phyloP scores from a whole-genome alignment of 2,329 filamentous ascomycete species.

The Stemphylium vesicarium region DNA sequence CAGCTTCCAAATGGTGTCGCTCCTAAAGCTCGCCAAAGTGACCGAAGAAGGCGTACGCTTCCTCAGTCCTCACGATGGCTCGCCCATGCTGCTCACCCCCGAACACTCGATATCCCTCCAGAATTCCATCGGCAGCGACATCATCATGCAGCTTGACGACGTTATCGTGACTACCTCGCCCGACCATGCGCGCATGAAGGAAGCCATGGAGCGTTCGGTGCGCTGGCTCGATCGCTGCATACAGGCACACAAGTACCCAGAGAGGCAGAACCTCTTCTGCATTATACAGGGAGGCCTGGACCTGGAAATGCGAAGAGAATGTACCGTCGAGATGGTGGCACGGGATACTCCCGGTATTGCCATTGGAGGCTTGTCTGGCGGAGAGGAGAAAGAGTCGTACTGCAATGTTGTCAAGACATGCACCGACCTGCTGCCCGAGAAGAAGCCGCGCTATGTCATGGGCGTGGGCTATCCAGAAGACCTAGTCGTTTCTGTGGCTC shows the following conservation, averaged over 20 bases:
- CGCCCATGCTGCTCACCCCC: constrained; percentile 94
- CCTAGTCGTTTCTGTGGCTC: constrained; percentile 86
- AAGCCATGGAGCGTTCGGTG: constrained; percentile 93
- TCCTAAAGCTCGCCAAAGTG: constrained; percentile 89
- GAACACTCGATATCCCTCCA: constrained; percentile 96
- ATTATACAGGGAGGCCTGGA: constrained; percentile 98
- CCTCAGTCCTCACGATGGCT: constrained; percentile 92
- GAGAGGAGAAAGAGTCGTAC: constrained; percentile 91
- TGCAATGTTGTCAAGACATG: constrained; percentile 90
- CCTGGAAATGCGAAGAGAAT: constrained; percentile 81
- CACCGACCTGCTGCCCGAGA: constrained; percentile 80
- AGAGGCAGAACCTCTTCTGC: constrained; percentile 91
- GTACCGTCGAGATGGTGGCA: constrained; percentile 84
- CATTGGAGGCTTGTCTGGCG: constrained; percentile 92
- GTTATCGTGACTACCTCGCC: constrained; percentile 96
- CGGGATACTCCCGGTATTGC: constrained; percentile 94
- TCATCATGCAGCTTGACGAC: constrained; percentile 99
- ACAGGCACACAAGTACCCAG: constrained; percentile 81
- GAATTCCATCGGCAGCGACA: constrained; percentile 96
- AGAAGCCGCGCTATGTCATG: constrained; percentile 99
- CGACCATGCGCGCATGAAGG: constrained; percentile 83
- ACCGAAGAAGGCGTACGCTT: constrained; percentile 97
- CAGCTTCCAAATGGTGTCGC: constrained; percentile 98
- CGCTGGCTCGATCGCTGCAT: constrained; percentile 97
- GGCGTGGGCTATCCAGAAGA: constrained; percentile 98